Base-by-base conservation (phyloP, 768 basidiomycete genomes). In the Solioccasus polychromus region DNA sequence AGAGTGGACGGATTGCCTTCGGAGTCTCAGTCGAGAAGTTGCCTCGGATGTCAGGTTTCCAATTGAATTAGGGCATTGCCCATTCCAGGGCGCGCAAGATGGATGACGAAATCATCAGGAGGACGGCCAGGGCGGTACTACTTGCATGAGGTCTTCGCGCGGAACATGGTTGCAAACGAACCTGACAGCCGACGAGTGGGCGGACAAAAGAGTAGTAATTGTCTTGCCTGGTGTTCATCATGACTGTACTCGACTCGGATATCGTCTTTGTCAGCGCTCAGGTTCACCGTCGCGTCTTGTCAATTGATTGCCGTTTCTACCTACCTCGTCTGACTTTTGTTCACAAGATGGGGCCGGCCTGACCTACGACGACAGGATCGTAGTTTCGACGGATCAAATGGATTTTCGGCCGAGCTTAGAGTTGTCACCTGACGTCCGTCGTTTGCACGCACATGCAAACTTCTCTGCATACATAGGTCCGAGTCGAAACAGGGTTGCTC, bases 61-160 rank as follows among this genome's bases (percentile, higher is more conserved):
- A 48, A 32, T 39, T 40, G 35, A 35, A 36, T 46, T 32, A 38
- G 40, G 23, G 42, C 17, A 49, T 54, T 54, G 57, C 55, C 51
- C 57, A 41, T 48, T 55, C 51, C 48, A 53, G 51, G 45, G 28
- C 22, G 51, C 38, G 47, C 23, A 37, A 35, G 26, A 28, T 29
- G 19, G 44, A 35, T 50, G 52, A 62, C 57, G 52, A 39, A 59
- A 66, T 48, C 45, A 30, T 20, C 48, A 46, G 32, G 30, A 28
- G 28, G 45, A 41, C n/a, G 26, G 40, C 39, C 51, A 49, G 34
- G 51, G 31, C 34, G 23, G n/a, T n/a, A n/a, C n/a, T n/a, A n/a
- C n/a, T n/a, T 2, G 17, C 61, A 63, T 24, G 63, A 48, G 54
- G 57, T 54, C 37, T 50, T 54, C 47, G 52, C 53, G 48, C 47